phyloP scores from a whole-genome alignment of 768 basidiomycete species.

The Rubroboletus pulcherrimus region DNA sequence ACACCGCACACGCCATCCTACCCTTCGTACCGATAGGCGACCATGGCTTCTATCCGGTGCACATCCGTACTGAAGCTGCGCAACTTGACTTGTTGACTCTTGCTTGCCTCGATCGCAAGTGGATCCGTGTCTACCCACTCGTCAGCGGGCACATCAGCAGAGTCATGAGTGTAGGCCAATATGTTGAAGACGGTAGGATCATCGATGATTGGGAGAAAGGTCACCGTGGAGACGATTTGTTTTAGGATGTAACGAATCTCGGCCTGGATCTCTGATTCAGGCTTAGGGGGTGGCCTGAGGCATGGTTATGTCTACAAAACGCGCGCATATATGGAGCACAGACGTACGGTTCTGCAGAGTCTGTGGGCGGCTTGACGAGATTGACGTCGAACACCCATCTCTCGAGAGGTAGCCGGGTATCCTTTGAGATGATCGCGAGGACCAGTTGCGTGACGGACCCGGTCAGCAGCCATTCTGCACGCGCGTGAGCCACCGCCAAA shows the following conservation, averaged over 20 bases:
- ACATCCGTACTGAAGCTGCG: constrained; percentile 96
- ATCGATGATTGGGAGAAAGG: constrained; percentile 92
- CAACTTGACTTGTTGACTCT: constrained; percentile 92
- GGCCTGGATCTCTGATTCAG: constrained; percentile 88
- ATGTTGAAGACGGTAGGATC: constrained; percentile 98
- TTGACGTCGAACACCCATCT: constrained; percentile 98
- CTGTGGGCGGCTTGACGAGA: constrained; percentile 62
- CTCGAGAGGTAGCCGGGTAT: constrained; percentile 86
- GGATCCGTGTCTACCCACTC: constrained; percentile 98
- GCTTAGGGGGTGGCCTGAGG: constrained; percentile 54
- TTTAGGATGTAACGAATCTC: constrained; percentile 98
- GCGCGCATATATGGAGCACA: not conserved
- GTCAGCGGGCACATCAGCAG: constrained; percentile 85
- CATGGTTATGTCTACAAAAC: not conserved
- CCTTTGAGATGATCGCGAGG: constrained; percentile 93
- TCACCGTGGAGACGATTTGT: constrained; percentile 96
- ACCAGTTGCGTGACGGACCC: constrained; percentile 93
- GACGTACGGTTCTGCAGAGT: constrained; percentile 49
- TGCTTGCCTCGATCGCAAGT: constrained; percentile 86
- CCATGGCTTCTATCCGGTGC: constrained; percentile 97
- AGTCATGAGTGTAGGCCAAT: constrained; percentile 89
- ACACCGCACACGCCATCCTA: constrained; percentile 28
- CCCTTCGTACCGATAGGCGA: constrained; percentile 92
- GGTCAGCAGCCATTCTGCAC: constrained; percentile 86
- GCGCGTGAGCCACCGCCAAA: not conserved